A percentile compares a stretch with the other conserved stretches of the same genome.
Conservation (phyloP, 768 basidiomycete species). For the Russula dissimulans region DNA sequence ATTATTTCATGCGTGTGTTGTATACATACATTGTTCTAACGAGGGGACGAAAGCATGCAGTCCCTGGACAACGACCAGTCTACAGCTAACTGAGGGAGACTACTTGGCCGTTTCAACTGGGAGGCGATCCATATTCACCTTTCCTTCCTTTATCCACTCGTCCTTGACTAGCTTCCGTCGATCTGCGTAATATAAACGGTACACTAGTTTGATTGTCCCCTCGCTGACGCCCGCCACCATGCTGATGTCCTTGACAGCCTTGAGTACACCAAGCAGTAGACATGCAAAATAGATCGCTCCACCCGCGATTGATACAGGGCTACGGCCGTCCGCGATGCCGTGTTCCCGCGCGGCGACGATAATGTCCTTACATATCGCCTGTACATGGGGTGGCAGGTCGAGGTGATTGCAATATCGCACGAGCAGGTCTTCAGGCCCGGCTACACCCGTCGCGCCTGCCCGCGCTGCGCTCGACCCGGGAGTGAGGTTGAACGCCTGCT, state of each 20-base stretch:
- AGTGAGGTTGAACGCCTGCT: slow-evolving; percentile 79
- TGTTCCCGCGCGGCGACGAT: slow-evolving; percentile 71
- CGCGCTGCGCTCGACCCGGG: slow-evolving; percentile 60
- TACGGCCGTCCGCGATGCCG: slow-evolving; percentile 88
- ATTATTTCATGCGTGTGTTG: not conserved
- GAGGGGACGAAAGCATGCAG: not conserved
- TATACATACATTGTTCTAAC: not conserved
- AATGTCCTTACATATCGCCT: slow-evolving; percentile 76
- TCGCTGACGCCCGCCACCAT: slow-evolving; percentile 91
- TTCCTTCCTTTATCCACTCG: slow-evolving; percentile 78
- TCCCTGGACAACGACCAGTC: not conserved
- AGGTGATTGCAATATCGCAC: slow-evolving; percentile 93
- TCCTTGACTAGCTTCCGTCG: slow-evolving; percentile 75
- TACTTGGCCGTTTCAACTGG: slow-evolving; percentile 25
- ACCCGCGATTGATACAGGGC: slow-evolving; percentile 97
- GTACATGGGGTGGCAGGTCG: slow-evolving; percentile 72
- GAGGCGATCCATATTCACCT: slow-evolving; percentile 41
- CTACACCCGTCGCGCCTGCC: slow-evolving; percentile 28
- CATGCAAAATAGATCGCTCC: slow-evolving; percentile 93
- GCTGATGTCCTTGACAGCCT: slow-evolving; percentile 79
- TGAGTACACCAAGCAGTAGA: slow-evolving; percentile 63
- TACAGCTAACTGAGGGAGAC: not conserved
- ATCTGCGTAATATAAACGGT: slow-evolving; percentile 65
- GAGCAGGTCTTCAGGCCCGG: slow-evolving; percentile 78
- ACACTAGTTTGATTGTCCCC: slow-evolving; percentile 88